phyloP scores from a whole-genome alignment of 192 early-diverging fungal genomes.

The Mortierella claussenii region DNA sequence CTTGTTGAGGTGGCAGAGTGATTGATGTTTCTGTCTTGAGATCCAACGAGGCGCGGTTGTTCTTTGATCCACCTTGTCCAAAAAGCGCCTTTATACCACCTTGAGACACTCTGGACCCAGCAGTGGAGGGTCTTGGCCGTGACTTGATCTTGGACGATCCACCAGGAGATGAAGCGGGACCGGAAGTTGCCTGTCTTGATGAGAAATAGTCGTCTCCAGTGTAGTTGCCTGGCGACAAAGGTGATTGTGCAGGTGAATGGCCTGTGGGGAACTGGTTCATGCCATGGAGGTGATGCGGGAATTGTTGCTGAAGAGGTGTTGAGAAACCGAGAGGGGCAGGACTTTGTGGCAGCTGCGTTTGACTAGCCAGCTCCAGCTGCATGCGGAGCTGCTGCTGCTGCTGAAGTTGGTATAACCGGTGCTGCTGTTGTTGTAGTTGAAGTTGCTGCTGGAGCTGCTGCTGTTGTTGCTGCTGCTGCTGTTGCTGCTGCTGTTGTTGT shows the following conservation, averaged over 20 bases:
- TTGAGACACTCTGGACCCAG: conserved; percentile 30
- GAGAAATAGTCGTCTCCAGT: conserved; percentile 49
- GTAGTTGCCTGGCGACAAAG: conserved; percentile 35
- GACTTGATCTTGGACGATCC: conserved; percentile 42
- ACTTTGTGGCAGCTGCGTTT: conserved; percentile 41
- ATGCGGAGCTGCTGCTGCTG: conserved; percentile 34
- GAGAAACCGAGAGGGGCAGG: conserved; percentile 13
- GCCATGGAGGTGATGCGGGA: conserved; percentile 24
- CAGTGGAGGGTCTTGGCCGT: conserved; percentile 31
- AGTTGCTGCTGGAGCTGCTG: conserved; percentile 18
- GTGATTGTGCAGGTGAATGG: conserved; percentile 41
- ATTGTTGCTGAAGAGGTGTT: conserved; percentile 17
- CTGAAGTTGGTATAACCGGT: conserved; percentile 27
- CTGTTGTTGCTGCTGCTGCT: conserved; percentile 1
- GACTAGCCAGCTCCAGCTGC: conserved; percentile 36
- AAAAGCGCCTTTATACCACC: conserved; percentile 52
- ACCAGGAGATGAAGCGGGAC: conserved; percentile 39
- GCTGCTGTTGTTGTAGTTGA: conserved; percentile 35
- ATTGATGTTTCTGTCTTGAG: conserved; percentile 23
- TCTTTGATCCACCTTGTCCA: conserved; percentile 24
- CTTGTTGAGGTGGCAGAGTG: conserved; percentile 10
- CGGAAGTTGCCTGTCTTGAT: conserved; percentile 34
- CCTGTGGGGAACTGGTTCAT: conserved; percentile 36
- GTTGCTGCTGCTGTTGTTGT: conserved; percentile 22
- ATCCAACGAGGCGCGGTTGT: conserved; percentile 32